phyloP scores from a whole-genome alignment of 768 basidiomycete species.

The Boletus rubescentipes region DNA sequence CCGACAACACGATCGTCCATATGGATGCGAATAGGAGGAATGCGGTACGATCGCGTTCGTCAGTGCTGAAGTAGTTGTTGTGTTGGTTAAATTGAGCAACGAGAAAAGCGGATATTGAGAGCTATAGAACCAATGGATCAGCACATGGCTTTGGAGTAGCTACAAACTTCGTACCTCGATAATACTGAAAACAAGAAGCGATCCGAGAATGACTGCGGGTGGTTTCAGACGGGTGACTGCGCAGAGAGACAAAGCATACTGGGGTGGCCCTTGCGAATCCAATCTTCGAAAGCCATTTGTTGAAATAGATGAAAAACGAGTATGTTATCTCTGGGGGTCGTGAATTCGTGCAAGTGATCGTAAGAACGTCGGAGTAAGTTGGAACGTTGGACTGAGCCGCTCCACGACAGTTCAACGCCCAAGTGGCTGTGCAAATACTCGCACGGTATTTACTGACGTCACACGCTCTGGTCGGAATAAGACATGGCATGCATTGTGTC shows the following conservation, averaged over 20 bases:
- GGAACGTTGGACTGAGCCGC: conserved; percentile 7
- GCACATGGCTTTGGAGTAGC: not conserved
- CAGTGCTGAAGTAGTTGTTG: conserved; percentile 47
- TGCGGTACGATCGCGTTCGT: conserved; percentile 60
- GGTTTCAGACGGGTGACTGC: not conserved
- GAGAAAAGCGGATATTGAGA: conserved; percentile 73
- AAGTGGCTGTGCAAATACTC: conserved; percentile 23
- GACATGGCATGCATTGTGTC: not conserved
- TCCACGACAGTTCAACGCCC: conserved; percentile 24
- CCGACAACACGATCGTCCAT: conserved; percentile 64
- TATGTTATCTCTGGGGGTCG: conserved; percentile 23
- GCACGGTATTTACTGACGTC: conserved; percentile 27
- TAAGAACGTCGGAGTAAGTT: conserved; percentile 3
- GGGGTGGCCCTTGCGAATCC: conserved; percentile 54
- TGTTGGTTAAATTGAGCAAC: conserved; percentile 56
- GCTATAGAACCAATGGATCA: conserved; percentile 35
- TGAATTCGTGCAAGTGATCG: conserved; percentile 29
- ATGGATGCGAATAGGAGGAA: conserved; percentile 69
- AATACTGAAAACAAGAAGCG: conserved; percentile 54
- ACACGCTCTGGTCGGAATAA: not conserved
- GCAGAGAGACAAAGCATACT: conserved; percentile 36
- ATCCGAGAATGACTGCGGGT: conserved; percentile 54
- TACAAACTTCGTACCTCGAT: conserved; percentile 50
- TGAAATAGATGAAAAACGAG: conserved; percentile 6
- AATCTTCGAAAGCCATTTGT: conserved; percentile 38